phyloP scores from a whole-genome alignment of 768 basidiomycete genomes.

The Phaeotremella skinneri region DNA sequence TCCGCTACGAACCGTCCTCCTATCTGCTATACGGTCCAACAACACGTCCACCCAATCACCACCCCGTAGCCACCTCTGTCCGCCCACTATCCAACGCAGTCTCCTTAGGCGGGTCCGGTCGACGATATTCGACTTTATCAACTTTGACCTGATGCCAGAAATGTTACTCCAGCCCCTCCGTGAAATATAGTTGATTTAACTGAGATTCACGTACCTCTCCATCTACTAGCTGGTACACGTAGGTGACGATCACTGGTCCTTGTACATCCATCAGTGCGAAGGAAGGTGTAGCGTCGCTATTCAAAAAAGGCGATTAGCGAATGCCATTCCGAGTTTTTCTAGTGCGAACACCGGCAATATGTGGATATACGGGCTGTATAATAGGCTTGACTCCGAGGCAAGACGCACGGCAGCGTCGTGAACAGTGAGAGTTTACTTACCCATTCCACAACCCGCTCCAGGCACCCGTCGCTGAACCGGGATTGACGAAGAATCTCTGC shows the following conservation, averaged over 20 bases:
- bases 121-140: constrained; percentile 53
- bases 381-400: too few species aligned
- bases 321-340: background rate
- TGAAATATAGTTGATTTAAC: background rate
- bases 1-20: too few species aligned
- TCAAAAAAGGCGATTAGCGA: background rate
- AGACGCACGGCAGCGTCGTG: too few species aligned
- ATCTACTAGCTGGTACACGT: constrained; percentile 91
- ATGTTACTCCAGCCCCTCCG: background rate
- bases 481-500: constrained; percentile 90
- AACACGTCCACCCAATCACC: constrained; percentile 18
- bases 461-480: constrained; percentile 90
- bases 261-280: constrained; percentile 98
- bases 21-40: too few species aligned
- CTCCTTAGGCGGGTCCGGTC: constrained; percentile 41
- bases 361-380: too few species aligned
- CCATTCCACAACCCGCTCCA: constrained; percentile 76
- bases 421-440: too few species aligned
- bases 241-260: constrained; percentile 93
- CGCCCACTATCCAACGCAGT: constrained; percentile 5
- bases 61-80: constrained; percentile 34
- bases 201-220: constrained; percentile 66
- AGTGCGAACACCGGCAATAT: background rate
- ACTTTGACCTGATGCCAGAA: constrained; percentile 49
- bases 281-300: constrained; percentile 81